Evolutionary conservation across 805 yeast species (phyloP).

Genomic region (Naumovozyma baii): DNA sequence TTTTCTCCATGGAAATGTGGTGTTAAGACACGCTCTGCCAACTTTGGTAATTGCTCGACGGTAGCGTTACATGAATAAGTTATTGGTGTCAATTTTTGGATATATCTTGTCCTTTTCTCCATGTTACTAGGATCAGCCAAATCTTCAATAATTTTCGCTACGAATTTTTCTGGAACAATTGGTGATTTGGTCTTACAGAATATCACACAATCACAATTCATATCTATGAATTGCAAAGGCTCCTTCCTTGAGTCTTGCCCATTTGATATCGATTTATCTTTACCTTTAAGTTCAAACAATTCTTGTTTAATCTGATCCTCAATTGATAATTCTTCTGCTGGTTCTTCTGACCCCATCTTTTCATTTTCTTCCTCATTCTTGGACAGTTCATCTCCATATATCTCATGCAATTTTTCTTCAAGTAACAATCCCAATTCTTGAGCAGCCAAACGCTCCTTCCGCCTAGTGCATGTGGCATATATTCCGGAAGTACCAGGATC

Average conservation of each 20-base stretch:
- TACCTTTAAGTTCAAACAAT: conserved; percentile 47
- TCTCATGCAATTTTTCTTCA: conserved; percentile 41
- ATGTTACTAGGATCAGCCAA: conserved; percentile 35
- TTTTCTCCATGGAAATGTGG: conserved; percentile 54
- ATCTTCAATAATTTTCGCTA: conserved; percentile 53
- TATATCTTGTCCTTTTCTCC: conserved; percentile 54
- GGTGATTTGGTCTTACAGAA: conserved; percentile 77
- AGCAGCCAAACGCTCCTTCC: conserved; percentile 68
- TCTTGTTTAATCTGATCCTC: conserved; percentile 73
- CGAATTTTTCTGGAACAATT: conserved; percentile 66
- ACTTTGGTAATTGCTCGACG: conserved; percentile 51
- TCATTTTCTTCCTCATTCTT: conserved; percentile 14
- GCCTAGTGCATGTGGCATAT: conserved; percentile 80
- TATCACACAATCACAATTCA: conserved; percentile 75
- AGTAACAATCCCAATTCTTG: conserved; percentile 58
- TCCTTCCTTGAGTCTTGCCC: conserved; percentile 34
- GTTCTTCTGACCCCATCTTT: conserved; percentile 13
- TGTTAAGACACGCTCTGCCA: conserved; percentile 50
- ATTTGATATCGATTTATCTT: conserved; percentile 22
- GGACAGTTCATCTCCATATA: conserved; percentile 33
- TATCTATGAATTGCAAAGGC: conserved; percentile 46
- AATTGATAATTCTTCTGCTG: conserved; percentile 41
- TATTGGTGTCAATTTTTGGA: conserved; percentile 76
- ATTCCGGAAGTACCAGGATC: conserved; percentile 85
- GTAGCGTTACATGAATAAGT: conserved; percentile 65